Conservation (phyloP, 1,284 basidiomycete species). For the Malassezia arunalokei region DNA sequence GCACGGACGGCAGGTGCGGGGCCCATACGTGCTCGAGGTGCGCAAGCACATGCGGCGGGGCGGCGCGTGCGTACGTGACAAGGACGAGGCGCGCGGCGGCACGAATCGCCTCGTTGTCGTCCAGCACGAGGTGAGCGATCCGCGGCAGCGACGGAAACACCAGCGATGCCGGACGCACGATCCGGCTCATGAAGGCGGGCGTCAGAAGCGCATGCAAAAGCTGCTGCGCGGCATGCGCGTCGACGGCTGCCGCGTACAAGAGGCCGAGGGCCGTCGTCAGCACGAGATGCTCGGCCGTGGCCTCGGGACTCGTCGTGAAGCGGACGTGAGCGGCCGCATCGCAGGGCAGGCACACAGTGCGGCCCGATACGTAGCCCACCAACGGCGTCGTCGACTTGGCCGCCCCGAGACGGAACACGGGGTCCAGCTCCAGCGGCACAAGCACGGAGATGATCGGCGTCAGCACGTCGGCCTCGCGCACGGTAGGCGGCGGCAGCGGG, state of each 20-base stretch:
- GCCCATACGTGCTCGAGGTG: slow-evolving; percentile 28
- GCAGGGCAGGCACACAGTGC: not conserved
- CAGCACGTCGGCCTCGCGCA: slow-evolving; percentile 12
- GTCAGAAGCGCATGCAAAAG: slow-evolving; percentile 1
- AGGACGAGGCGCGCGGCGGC: slow-evolving; percentile 18
- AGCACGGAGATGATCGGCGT: slow-evolving; percentile 28
- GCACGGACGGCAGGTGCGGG: slow-evolving; percentile 53
- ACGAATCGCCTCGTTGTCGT: slow-evolving; percentile 22
- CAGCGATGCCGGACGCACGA: not conserved
- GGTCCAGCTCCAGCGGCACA: slow-evolving; percentile 20
- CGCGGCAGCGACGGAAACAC: slow-evolving; percentile 1
- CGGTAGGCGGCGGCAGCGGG: too few species aligned
- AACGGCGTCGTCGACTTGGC: not conserved
- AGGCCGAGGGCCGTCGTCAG: not conserved
- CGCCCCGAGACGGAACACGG: slow-evolving; percentile 10
- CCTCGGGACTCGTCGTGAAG: not conserved
- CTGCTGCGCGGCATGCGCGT: slow-evolving; percentile 54
- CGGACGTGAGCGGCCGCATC: not conserved
- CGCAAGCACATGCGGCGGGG: slow-evolving; percentile 17
- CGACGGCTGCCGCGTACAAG: slow-evolving; percentile 40
- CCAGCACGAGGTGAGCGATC: slow-evolving; percentile 10
- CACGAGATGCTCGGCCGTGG: slow-evolving; percentile 8
- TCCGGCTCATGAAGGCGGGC: not conserved
- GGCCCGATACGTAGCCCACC: too few species aligned
- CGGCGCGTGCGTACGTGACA: slow-evolving; percentile 5